Percentiles rank a stretch among this genome's conserved stretches.
Conservation (phyloP, 2,329 filamentous ascomycete species). For the Aspergillus intermedius region DNA sequence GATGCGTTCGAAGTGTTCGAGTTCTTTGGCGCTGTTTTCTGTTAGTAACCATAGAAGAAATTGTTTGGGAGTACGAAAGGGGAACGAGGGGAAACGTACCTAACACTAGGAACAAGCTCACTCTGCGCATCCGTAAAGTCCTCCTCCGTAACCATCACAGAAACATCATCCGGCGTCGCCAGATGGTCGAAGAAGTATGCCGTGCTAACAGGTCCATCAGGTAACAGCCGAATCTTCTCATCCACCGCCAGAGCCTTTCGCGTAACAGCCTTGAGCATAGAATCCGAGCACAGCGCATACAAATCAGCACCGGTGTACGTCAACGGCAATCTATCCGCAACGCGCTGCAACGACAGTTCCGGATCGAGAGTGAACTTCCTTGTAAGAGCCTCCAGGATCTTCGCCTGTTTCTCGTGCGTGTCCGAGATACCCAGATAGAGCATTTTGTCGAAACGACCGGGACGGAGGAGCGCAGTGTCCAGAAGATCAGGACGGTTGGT, state of each 20-base stretch:
- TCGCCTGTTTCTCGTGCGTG: constrained; percentile 92
- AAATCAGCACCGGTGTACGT: constrained; percentile 97
- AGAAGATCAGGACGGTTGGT: constrained; percentile 92
- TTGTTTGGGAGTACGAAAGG: neutral
- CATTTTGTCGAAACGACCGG: constrained; percentile 96
- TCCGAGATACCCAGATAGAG: constrained; percentile 93
- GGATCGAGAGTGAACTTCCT: constrained; percentile 87
- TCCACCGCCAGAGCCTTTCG: constrained; percentile 80
- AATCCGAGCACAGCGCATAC: constrained; percentile 93
- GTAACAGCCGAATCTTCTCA: constrained; percentile 65
- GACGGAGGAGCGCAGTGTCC: constrained; percentile 80
- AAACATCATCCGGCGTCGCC: constrained; percentile 72
- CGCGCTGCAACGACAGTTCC: constrained; percentile 63
- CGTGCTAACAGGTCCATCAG: constrained; percentile 60
- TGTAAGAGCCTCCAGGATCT: constrained; percentile 87
- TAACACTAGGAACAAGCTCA: constrained; percentile 86
- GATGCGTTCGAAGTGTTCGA: constrained; percentile 84
- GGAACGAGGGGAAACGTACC: constrained; percentile 28
- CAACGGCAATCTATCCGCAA: constrained; percentile 76
- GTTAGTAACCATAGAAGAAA: constrained; percentile 16
- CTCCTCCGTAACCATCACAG: constrained; percentile 79
- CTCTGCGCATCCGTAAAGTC: constrained; percentile 77
- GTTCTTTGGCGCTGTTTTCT: constrained; percentile 66
- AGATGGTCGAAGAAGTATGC: constrained; percentile 95
- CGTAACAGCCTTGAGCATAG: constrained; percentile 98